These are phyloP conservation scores for Polysphondylium violaceum DNA, from an alignment of 78 protist genomes.

Conservation along the genomic window DNA sequence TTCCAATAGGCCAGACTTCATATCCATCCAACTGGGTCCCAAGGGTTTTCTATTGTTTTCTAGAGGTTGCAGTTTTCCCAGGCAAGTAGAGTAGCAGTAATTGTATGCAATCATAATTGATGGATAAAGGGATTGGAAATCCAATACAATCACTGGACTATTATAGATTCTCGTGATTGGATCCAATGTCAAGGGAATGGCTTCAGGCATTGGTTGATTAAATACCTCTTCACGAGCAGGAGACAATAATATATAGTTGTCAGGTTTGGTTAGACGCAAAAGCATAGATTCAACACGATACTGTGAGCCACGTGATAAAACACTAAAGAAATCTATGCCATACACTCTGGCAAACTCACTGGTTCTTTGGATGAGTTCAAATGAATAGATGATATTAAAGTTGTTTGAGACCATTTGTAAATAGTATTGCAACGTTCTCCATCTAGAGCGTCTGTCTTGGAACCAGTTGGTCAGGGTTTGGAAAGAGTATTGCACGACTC, in stretches of 20 bases:
- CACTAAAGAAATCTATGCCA: slow-evolving; percentile 94
- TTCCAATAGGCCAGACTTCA: slow-evolving; percentile 72
- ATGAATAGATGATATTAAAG: slow-evolving; percentile 49
- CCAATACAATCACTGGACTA: slow-evolving; percentile 96
- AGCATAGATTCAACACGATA: slow-evolving; percentile 96
- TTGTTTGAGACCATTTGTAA: neutral
- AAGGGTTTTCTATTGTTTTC: slow-evolving; percentile 25
- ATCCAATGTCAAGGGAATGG: slow-evolving; percentile 95
- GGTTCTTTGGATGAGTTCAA: slow-evolving; percentile 91
- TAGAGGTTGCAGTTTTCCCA: slow-evolving; percentile 27
- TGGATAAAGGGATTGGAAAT: slow-evolving; percentile 98
- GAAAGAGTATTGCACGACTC: slow-evolving; percentile 43
- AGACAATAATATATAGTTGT: slow-evolving; percentile 78
- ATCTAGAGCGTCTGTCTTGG: neutral
- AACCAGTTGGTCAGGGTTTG: slow-evolving; percentile 76
- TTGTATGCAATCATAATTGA: slow-evolving; percentile 98
- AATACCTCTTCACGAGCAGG: slow-evolving; percentile 75
- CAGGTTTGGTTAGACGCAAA: slow-evolving; percentile 89
- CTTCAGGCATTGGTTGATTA: slow-evolving; percentile 84
- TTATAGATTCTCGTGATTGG: slow-evolving; percentile 88
- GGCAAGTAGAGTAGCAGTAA: slow-evolving; percentile 90
- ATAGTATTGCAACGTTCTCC: slow-evolving; percentile 53
- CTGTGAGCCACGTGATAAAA: slow-evolving; percentile 93
- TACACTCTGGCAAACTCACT: slow-evolving; percentile 93
- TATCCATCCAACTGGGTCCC: slow-evolving; percentile 49